A percentile compares a stretch with the other conserved stretches of the same genome.
These are phyloP conservation scores for Barnettozyma pratensis DNA, from an alignment of 805 yeast species.

Conservation along the genomic window DNA sequence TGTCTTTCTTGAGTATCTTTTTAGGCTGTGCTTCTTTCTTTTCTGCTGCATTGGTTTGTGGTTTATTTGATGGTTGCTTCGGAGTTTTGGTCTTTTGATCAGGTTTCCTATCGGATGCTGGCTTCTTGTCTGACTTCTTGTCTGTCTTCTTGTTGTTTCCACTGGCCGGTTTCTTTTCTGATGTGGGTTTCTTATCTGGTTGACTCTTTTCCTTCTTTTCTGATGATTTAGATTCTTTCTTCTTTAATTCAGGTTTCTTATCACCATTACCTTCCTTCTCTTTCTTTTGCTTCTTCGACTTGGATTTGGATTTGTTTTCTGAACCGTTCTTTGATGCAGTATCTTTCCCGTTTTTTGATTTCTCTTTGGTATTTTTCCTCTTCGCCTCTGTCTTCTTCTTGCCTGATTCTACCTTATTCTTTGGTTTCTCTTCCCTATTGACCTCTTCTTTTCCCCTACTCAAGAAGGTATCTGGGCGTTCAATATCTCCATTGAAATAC, in stretches of 20 bases:
- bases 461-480: slow-evolving; percentile 14
- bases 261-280: background rate
- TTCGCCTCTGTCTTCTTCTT: background rate
- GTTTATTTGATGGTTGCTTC: background rate
- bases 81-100: background rate
- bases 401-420: background rate
- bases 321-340: background rate
- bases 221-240: background rate
- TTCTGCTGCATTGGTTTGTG: background rate
- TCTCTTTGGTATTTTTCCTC: background rate
- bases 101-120: background rate
- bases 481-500: slow-evolving; percentile 16
- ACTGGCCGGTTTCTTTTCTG: background rate
- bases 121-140: background rate
- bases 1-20: background rate
- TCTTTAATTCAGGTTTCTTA: background rate
- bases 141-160: background rate
- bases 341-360: background rate
- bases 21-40: background rate
- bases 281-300: background rate
- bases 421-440: background rate
- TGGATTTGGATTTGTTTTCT: background rate
- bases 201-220: background rate
- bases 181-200: background rate
- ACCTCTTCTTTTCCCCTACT: background rate